Base-by-base conservation (phyloP, 768 basidiomycete genomes). In the Termitomyces sp. region DNA sequence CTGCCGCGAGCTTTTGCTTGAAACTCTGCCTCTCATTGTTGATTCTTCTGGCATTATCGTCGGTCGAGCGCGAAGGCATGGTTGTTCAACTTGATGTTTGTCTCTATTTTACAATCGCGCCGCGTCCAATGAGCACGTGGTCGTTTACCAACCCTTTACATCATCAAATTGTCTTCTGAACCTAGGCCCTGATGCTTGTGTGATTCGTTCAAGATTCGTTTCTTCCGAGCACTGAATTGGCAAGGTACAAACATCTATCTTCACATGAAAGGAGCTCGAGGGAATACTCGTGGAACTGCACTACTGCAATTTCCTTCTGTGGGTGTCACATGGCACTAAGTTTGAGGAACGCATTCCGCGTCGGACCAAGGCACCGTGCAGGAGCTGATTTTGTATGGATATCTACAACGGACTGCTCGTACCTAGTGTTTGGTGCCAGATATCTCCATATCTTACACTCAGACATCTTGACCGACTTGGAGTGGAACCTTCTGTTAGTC, bases 1-100 rank as follows among this genome's bases (percentile, higher is more conserved):
- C 84, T 36, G 77, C 78, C 7, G 70, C 74, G 33, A 92, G 68
- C 46, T 72, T 68, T 8, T 72, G 69, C 54, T 66, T 70, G 57
- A 74, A 76, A 57, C 64, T 65, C 53, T 73, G 70, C 37, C 75
- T 69, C 58, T 78, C 70, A 42, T 61, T 63, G 52, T 76, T 73
- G 36, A 69, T 62, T 29, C 56, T 58, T 29, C 47, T 24, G 2
- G 51, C 54, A 55, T 49, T 58, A 24, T 72, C 71, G 20, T 56
- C 59, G 31, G 57, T 36, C 29, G 44, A 33, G 42, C 60, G 57
- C 47, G 60, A 51, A 52, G 64, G 61, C 63, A 65, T 60, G 61
- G 45, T 48, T 26, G 59, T 64, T 56, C 15, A 56, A 60, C 48
- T 63, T 53, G 45, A 44, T 41, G 42, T 59, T 61, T 59, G 54